These are phyloP conservation scores for Pelargonium nanum DNA, from an alignment of 345 rosid genomes.

Conservation along the genomic window DNA sequence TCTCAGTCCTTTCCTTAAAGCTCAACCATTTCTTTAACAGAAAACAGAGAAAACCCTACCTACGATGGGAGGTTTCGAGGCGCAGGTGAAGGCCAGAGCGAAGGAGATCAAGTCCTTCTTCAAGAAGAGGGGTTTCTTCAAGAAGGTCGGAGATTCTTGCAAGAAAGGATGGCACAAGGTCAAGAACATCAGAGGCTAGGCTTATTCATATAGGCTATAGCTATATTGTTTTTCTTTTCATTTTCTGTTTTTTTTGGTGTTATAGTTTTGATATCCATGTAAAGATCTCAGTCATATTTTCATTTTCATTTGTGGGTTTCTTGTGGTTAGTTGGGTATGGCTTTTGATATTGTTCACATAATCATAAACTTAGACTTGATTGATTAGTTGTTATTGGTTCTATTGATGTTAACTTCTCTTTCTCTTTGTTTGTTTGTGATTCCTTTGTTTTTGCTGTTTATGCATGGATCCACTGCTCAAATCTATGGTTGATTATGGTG, in stretches of 20 bases:
- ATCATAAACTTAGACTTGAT: no score
- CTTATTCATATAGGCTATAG: not conserved
- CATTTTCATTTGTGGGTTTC: not conserved
- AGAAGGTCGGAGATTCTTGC: not conserved
- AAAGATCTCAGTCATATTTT: not conserved
- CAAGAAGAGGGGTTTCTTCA: conserved; percentile 33
- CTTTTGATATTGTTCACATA: not conserved
- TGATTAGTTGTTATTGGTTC: no score
- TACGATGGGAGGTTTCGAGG: conserved; percentile 56
- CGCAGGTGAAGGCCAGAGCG: conserved; percentile 73
- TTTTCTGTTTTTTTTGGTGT: no score
- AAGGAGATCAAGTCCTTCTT: conserved; percentile 44
- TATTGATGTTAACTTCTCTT: not conserved
- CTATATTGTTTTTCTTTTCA: no score
- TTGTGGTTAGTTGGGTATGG: no score
- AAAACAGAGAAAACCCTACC: not conserved
- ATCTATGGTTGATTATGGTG: no score
- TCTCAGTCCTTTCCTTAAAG: not conserved
- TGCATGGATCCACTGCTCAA: no score
- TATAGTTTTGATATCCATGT: not conserved
- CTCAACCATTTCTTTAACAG: not conserved
- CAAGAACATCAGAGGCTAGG: not conserved
- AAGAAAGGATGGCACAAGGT: not conserved
- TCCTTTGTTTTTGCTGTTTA: conserved; percentile 6
- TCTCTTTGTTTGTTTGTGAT: not conserved